Evolutionary conservation across 129 eudicot species (phyloP), one percentile per base, ranked within the genome.

Genomic region (Glebionis coronaria): DNA sequence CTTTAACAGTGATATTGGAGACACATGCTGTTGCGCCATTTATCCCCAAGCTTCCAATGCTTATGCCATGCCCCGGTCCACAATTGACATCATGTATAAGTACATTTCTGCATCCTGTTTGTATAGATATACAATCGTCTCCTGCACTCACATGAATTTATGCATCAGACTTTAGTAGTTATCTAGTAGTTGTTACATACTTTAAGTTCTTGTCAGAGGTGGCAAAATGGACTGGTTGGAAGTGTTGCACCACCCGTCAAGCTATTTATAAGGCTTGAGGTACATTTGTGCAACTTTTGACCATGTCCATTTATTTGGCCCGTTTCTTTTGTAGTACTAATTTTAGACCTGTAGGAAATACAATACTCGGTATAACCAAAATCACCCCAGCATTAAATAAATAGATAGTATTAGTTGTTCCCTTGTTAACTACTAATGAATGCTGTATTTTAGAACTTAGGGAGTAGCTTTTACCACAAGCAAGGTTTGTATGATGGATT

Each of bases 61-160:
- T 92, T 71, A 92, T 92, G 63, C 98, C 96, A 59, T 92, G 98
- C 65, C 98, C 96, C 7, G 98, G 98, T 42, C 98, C 98, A 77
- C 98, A 92, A 67, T 85, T 83, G 25, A 92, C 85, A 59, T 84
- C 73, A 71, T 82, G 91, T 52, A 92, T 67, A 80, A 88, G 73
- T 56, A 92, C 89, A 61, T 92, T 88, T 69, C 84, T 75, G 74
- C 96, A 85, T 76, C 98, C 98, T 56, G 96, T 88, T 88, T 92
- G 98, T 85, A 92, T 88, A 14, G 96, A 92, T 51, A 92, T 81
- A 71, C 98, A 92, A 79, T 92, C 98, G 74, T 92, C 98, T 62
- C 98, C 95, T 92, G 87, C 73, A 65, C 4, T 18, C 56, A 59
- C 12, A 61, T 29, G 44, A 12, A 50, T 67, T 31, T 56, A 47